A percentile compares a stretch with the other conserved stretches of the same genome.
Conservation (phyloP, 129 eudicot species). For the Logfia minima region DNA sequence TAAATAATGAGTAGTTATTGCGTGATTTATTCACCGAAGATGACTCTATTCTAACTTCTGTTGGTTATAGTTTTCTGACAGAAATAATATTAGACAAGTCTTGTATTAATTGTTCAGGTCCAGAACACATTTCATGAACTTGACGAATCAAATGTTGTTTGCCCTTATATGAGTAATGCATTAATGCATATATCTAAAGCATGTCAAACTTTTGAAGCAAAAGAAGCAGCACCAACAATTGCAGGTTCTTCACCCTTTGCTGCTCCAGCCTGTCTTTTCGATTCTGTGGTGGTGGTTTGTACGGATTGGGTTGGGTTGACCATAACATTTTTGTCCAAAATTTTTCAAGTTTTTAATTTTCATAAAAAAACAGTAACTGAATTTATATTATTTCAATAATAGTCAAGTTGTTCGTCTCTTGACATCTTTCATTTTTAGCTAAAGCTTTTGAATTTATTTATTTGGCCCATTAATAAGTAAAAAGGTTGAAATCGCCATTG, state of each 20-base stretch:
- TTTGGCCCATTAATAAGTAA: not conserved
- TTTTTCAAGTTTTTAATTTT: not conserved
- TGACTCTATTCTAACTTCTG: not conserved
- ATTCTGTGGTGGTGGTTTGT: not conserved
- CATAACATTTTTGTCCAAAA: not conserved
- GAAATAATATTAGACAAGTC: not conserved
- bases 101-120: constrained; percentile 45
- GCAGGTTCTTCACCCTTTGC: constrained; percentile 48
- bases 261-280: constrained; percentile 6
- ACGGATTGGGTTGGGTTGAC: not conserved
- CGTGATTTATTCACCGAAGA: not conserved
- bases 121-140: constrained; percentile 65
- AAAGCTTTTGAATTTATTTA: not conserved
- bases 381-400: not conserved
- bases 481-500: not conserved
- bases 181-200: constrained; percentile 75
- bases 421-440: not conserved
- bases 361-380: not conserved
- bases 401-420: not conserved
- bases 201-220: constrained; percentile 74
- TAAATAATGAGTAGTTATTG: not conserved
- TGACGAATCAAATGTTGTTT: constrained; percentile 71
- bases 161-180: constrained; percentile 70
- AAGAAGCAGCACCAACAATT: constrained; percentile 76
- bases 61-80: not conserved